Evolutionary conservation across 2,329 filamentous ascomycete genomes (phyloP), one percentile per base, ranked within the genome.

Genomic region (Tolypocladium tundrense): DNA sequence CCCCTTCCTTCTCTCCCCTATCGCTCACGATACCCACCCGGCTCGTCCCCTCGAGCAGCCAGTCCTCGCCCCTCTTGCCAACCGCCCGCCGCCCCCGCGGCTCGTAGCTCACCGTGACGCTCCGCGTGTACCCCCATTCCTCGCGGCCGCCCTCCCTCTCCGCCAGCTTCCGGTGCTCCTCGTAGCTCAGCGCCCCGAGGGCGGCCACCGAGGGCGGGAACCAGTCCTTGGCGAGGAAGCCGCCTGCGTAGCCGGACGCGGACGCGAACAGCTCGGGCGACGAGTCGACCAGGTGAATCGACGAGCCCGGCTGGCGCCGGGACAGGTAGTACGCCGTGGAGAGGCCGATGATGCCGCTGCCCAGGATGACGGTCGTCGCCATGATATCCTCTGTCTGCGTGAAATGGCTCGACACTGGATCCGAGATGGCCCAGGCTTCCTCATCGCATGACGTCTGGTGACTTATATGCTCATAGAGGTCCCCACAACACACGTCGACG

Each of bases 191-290:
- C 0, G 77, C 78, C 9, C 84, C 88, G 1, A 92, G 76, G 0
- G 78, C 73, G 0, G 81, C 76, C 7, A 83, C 73, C 1, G 78
- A 74, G 0, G 82, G 74, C 0, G 77, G 76, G 65, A 88, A 90
- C 88, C 88, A 92, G 69, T 92, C 86, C 40, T 77, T 78, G 0
- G 88, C 88, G 10, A 92, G 67, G 66, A 92, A 93, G 0, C 89
- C 88, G 21, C 80, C 90, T 0, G 88, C 87, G 62, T 82, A 85
- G 1, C 89, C 88, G 2, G 87, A 91, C 0, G 89, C 88, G 37
- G 86, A 89, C 13, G 83, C 79, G 70, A 92, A 90, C 39, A 92
- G 78, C 61, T 83, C 69, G 1, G 73, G 68, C 0, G 75, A 73
- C 0, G 74, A 66, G 56, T 81, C 79, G 41, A 81, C 72, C 9